phyloP scores from a whole-genome alignment of 1,284 basidiomycete species.

The Leccinum fuscescens region DNA sequence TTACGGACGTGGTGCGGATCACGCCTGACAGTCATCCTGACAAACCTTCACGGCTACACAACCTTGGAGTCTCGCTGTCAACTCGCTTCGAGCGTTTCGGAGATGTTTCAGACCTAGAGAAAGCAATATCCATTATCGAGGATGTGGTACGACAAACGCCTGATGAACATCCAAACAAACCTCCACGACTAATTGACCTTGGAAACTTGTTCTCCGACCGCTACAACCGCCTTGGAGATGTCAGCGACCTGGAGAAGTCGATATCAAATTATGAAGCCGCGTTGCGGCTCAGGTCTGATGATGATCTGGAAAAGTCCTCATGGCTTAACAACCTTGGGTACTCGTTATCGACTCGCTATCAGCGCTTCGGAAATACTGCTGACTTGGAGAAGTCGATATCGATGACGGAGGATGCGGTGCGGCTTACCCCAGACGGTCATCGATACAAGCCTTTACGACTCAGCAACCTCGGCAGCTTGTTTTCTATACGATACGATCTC shows the following conservation, averaged over 20 bases:
- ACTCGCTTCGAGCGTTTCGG: neutral
- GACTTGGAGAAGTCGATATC: neutral
- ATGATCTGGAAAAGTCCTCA: neutral
- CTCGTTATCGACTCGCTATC: neutral
- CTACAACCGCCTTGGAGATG: neutral
- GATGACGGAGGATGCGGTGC: neutral
- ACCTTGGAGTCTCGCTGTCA: neutral
- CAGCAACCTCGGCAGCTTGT: neutral
- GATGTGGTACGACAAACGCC: neutral
- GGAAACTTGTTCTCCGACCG: neutral
- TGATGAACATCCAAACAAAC: neutral
- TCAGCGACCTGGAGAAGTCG: neutral
- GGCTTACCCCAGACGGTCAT: neutral
- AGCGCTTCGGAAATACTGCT: neutral
- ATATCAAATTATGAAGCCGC: neutral
- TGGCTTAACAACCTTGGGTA: neutral
- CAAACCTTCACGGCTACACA: neutral
- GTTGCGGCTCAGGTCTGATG: neutral
- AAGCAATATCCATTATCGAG: neutral
- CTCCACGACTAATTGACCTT: neutral
- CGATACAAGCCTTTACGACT: neutral
- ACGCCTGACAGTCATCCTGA: neutral
- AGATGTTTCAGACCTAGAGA: neutral
- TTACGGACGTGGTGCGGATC: neutral
- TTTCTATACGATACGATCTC: too few relatives aligned